Base-by-base conservation (phyloP, 1,139 yeast genomes). In the Candida dubliniensis region DNA sequence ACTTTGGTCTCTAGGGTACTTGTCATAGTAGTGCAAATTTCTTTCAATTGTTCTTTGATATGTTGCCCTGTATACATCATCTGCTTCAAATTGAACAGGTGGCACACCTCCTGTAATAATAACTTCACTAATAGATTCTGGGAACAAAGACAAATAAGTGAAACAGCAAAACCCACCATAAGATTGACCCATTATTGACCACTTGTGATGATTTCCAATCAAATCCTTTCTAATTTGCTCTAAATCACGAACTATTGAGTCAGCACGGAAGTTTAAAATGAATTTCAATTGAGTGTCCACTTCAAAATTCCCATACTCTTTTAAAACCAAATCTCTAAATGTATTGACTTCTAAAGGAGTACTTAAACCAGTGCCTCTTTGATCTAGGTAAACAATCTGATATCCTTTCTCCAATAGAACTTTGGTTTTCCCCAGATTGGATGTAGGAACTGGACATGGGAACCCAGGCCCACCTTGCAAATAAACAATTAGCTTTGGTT, bases 381-480 rank as follows among this genome's bases (percentile, higher is more conserved):
- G 85, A 57, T 80, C 85, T 46, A 77, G 60, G 41, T 67, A 73
- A 13, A 79, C 59, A 10, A 80, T 69, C 43, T 71, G 75, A 51
- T 71, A 79, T 0, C 77, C 79, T 36, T 64, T 63, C 9, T 67
- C 69, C 6, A 77, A 47, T 24, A 78, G 59, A 9, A 64, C 62
- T 29, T 73, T 69, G 8, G 71, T 64, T 38, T 63, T 61, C 1
- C 73, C 69, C 1, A 67, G 48, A 32, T 64, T 60, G 8, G 69
- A 47, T 6, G 64, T 53, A 2, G 81, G 77, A 3, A 67, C 63
- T 1, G 66, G 58, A 44, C 78, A 64, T 1, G 76, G 72, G 45
- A 72, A 77, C 1, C 85, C 84, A 0, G 85, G 85, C 0, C 84
- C 84, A 4, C 84, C 84, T 58, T 79, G 84, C 34, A 80, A 59